Evolutionary conservation across 2,329 filamentous ascomycete species (phyloP).

Genomic region (Hymenoscyphus fructigenus): DNA sequence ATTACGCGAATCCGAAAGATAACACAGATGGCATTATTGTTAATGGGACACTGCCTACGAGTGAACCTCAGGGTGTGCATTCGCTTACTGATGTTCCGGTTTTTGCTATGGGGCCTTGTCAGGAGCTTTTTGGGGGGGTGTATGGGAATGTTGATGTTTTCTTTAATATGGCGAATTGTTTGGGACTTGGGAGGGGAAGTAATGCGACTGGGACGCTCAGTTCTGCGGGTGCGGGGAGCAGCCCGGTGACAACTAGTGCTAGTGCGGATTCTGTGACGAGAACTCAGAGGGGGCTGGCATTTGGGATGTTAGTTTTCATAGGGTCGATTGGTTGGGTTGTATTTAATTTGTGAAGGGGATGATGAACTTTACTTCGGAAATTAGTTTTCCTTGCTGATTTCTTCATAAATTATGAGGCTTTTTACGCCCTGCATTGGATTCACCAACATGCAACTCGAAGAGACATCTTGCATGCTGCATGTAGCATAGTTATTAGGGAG

Average conservation of each 20-base stretch:
- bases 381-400: too few relatives aligned
- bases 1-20: conserved; percentile 69
- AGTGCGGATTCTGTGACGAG: conserved; percentile 14
- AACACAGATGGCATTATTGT: conserved; percentile 65
- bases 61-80: conserved; percentile 68
- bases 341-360: conserved; percentile 14
- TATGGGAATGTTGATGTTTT: conserved; percentile 73
- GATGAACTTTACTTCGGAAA: too few relatives aligned
- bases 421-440: too few relatives aligned
- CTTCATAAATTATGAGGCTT: too few relatives aligned
- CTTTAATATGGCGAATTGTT: conserved; percentile 57
- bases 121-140: conserved; percentile 71
- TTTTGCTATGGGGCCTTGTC: conserved; percentile 76
- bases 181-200: conserved; percentile 27
- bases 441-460: too few relatives aligned
- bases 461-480: too few relatives aligned
- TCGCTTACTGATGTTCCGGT: conserved; percentile 77
- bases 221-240: conserved; percentile 2
- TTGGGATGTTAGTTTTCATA: conserved; percentile 26
- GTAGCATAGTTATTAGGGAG: too few relatives aligned
- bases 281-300: conserved; percentile 22
- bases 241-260: conserved; percentile 10
- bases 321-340: conserved; percentile 24
- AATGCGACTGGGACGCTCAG: conserved; percentile 18
- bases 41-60: conserved; percentile 70